Evolutionary conservation across 164 flowering plant genomes (phyloP), one percentile per base, ranked within the genome.

Genomic region (Malania oleifera): DNA sequence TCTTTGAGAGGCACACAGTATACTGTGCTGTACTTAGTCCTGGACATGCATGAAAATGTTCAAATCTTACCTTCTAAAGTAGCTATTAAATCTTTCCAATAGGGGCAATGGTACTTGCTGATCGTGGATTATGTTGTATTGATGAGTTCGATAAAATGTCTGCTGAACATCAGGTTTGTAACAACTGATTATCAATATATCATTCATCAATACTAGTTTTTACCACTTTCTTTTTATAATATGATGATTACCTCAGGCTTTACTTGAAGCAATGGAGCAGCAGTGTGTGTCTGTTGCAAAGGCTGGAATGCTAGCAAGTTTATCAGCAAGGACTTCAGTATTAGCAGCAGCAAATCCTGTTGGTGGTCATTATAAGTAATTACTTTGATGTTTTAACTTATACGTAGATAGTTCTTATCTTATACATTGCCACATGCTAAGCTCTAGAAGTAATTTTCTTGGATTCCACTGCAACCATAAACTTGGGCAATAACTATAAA

Each of bases 31-130:
- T n/a, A 44, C 10, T 5, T 44, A 22, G 47, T 44, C 7, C 6
- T 44, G 20, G 6, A 5, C 2, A 44, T 44, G 47, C 14, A n/a
- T 18, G n/a, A 46, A 46, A 46, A 17, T 43, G 6, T 3, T 43
- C 2, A n/a, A 43, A 18, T 19, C 46, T 43, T 15, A 3, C 9
- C n/a, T 38, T 38, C 2, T 15, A 7, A 14, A 40, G 18, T 57
- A n/a, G 57, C 31, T 20, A 28, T 52, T 20, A 31, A 13, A 24
- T 61, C n/a, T 60, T 64, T 24, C 24, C 39, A 45, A 59, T 71
- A 95, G 99, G 99, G 72, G 99, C 99, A 19, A 84, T 95, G 97
- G 99, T 95, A 47, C 88, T 95, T 62, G 99, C 97, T n/a, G 99
- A 95, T 59, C 73, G 97, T 70, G 99, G 99, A 71, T 68, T 95